phyloP scores from a whole-genome alignment of 169 alveolate genomes.

The Cryptosporidium muris region DNA sequence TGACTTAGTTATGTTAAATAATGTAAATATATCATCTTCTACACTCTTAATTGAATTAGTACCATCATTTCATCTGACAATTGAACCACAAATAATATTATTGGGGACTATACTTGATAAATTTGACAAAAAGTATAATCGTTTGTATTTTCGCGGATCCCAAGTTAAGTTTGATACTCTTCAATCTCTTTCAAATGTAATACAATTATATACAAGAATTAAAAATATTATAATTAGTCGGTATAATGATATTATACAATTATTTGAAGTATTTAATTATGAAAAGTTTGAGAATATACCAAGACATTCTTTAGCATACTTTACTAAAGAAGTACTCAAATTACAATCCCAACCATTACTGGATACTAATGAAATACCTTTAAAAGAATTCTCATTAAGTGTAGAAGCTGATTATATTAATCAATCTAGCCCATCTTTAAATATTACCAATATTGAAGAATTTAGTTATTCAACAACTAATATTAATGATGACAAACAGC shows the following conservation, averaged over 20 bases:
- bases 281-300: slow-evolving; percentile 42
- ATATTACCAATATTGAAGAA: not conserved
- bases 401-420: slow-evolving; percentile 9
- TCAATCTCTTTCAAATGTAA: slow-evolving; percentile 35
- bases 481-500: not conserved
- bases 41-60: slow-evolving; percentile 11
- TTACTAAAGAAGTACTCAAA: slow-evolving; percentile 55
- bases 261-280: slow-evolving; percentile 45
- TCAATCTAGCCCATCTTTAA: not conserved
- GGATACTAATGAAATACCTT: slow-evolving; percentile 43
- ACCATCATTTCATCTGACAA: slow-evolving; percentile 26
- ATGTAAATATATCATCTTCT: not conserved
- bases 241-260: slow-evolving; percentile 26
- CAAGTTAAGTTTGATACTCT: slow-evolving; percentile 68
- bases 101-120: slow-evolving; percentile 56
- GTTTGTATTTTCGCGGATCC: slow-evolving; percentile 52
- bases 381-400: slow-evolving; percentile 50
- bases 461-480: not conserved
- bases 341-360: slow-evolving; percentile 49
- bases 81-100: slow-evolving; percentile 54
- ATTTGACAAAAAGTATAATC: slow-evolving; percentile 20
- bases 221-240: slow-evolving; percentile 29
- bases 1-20: slow-evolving; percentile 40
- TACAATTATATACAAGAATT: slow-evolving; percentile 24
- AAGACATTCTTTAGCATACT: slow-evolving; percentile 52